Conservation (phyloP, 768 basidiomycete species). For the Sistotremastrum niveocremeum region DNA sequence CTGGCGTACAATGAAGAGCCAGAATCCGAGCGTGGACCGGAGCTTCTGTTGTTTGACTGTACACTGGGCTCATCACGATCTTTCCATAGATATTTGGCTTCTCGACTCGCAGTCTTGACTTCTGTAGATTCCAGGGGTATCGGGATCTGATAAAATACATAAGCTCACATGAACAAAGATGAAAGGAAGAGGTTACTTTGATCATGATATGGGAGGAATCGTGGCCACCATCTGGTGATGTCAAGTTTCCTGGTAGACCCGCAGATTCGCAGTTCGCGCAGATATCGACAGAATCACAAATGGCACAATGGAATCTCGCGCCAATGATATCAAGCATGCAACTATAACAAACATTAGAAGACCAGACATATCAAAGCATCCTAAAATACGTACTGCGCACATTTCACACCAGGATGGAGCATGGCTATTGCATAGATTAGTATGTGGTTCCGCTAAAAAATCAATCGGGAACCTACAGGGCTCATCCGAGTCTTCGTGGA, state of each 20-base stretch:
- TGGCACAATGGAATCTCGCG: constrained; percentile 84
- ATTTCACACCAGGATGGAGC: constrained; percentile 71
- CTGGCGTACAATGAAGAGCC: constrained; percentile 50
- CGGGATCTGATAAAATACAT: constrained; percentile 52
- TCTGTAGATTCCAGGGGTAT: constrained; percentile 63
- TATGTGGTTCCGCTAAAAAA: neutral
- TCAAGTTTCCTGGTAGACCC: constrained; percentile 71
- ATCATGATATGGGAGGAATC: constrained; percentile 85
- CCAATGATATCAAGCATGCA: constrained; percentile 86
- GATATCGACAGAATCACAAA: constrained; percentile 75
- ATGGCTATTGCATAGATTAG: constrained; percentile 33
- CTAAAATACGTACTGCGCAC: constrained; percentile 55
- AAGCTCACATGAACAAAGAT: constrained; percentile 1
- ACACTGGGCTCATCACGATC: constrained; percentile 59
- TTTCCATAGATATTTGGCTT: constrained; percentile 65
- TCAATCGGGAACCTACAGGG: constrained; percentile 32
- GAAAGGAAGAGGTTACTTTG: constrained; percentile 40
- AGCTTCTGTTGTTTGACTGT: too few relatives aligned
- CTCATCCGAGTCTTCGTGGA: constrained; percentile 37
- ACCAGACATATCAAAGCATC: neutral
- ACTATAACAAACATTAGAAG: constrained; percentile 23
- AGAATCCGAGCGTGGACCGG: constrained; percentile 28
- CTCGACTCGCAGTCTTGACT: constrained; percentile 61
- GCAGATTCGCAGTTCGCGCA: constrained; percentile 81
- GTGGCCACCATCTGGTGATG: constrained; percentile 66